Conservation (phyloP, 352 stramenopile species). For the Phytophthora brassicae region DNA sequence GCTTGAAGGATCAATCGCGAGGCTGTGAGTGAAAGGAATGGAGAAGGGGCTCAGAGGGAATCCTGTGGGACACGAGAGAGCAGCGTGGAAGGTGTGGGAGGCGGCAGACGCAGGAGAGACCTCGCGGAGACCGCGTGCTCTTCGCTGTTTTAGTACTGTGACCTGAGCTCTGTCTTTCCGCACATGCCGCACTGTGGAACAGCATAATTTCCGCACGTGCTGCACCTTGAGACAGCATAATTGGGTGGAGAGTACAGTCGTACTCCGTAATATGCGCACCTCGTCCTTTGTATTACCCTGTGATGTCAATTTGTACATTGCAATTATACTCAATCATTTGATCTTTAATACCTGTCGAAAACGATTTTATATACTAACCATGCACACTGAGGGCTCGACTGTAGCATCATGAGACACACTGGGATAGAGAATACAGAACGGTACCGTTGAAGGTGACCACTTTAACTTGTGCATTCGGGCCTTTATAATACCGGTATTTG, state of each 20-base stretch:
- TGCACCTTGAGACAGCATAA: neutral
- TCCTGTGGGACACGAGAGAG: neutral
- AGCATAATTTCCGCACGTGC: constrained; percentile 16
- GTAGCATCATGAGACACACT: neutral
- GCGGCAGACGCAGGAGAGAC: neutral
- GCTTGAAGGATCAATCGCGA: neutral
- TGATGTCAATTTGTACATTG: no score
- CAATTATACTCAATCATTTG: no score
- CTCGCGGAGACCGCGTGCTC: constrained; percentile 4
- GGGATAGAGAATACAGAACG: neutral
- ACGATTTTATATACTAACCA: no score
- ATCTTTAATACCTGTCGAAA: no score
- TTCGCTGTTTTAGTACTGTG: constrained; percentile 20
- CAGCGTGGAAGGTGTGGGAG: neutral
- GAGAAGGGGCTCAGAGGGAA: neutral
- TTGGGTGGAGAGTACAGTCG: neutral
- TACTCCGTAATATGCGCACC: no score
- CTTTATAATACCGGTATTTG: constrained; percentile 9
- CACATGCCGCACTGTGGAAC: constrained; percentile 4
- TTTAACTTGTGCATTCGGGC: neutral
- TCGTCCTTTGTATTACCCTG: no score
- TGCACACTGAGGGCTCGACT: no score
- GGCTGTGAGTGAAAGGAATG: neutral
- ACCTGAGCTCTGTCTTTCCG: constrained; percentile 19
- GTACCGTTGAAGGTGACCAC: constrained; percentile 6